Evolutionary conservation across 1,284 basidiomycete species (phyloP).

Genomic region (Melampsora americana): DNA sequence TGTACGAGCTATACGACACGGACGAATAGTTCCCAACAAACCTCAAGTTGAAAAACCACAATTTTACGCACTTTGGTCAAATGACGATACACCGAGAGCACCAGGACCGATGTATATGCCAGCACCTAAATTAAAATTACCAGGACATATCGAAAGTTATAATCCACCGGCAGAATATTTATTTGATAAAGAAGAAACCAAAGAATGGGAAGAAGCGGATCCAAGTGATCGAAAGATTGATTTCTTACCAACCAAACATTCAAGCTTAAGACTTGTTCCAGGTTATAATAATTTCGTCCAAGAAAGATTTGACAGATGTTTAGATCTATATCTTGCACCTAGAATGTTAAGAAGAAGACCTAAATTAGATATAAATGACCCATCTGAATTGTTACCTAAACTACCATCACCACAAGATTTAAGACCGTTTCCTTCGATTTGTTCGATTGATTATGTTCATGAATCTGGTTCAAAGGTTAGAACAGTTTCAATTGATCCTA

Average conservation of each 20-base stretch:
- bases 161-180: slow-evolving; percentile 98
- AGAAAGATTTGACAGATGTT: slow-evolving; percentile 87
- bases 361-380: slow-evolving; percentile 69
- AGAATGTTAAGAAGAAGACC: slow-evolving; percentile 70
- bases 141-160: slow-evolving; percentile 91
- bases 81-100: slow-evolving; percentile 55
- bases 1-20: slow-evolving; percentile 93
- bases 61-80: slow-evolving; percentile 87
- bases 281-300: slow-evolving; percentile 89
- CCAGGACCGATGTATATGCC: slow-evolving; percentile 65
- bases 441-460: slow-evolving; percentile 71
- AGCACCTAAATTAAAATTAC: slow-evolving; percentile 85
- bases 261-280: slow-evolving; percentile 80
- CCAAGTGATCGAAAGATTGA: slow-evolving; percentile 86
- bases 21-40: slow-evolving; percentile 85
- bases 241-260: slow-evolving; percentile 83
- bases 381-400: slow-evolving; percentile 86
- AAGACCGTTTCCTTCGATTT: slow-evolving; percentile 88
- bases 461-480: slow-evolving; percentile 66
- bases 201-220: slow-evolving; percentile 79
- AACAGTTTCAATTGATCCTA: slow-evolving; percentile 75
- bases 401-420: slow-evolving; percentile 89
- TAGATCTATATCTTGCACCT: slow-evolving; percentile 95
- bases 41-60: slow-evolving; percentile 70
- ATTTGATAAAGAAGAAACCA: slow-evolving; percentile 78